Evolutionary conservation across 805 yeast species (phyloP), one percentile per base, ranked within the genome.

Genomic region (Brettanomyces anomalus): DNA sequence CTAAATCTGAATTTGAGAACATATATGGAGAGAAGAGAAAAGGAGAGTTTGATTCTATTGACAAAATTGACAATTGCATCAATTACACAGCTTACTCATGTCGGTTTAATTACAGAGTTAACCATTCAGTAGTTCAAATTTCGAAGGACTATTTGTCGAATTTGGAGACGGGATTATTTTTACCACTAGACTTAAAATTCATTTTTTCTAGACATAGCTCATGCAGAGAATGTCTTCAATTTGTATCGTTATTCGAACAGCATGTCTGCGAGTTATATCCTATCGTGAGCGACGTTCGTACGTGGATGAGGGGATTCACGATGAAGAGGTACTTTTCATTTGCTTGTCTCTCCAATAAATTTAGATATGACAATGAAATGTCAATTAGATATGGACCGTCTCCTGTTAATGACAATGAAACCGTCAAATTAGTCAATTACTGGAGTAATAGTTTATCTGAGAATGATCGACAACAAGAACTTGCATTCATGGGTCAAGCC

Each of bases 131-230:
- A 13, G 15, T 16, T 15, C 10, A 16, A 14, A 8, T 36, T 10
- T 14, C 20, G 7, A 15, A 36, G 38, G 21, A 3, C 3, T 36
- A 36, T 14, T 6, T 36, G 13, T 20, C 8, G 10, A 16, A 16
- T 19, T 28, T 19, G 7, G 8, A 24, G 5, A n/a, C 33, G 4
- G 17, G 36, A 14, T 14, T 18, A 3, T 39, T 43, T 15, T 32
- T 46, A 2, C 53, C 55, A 14, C 15, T 24, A 17, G 34, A 37
- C 10, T 28, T 50, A 3, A 37, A 38, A 31, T 49, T 43, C 31
- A 34, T 52, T 15, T 47, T 46, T 40, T 47, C 52, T 3, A 43
- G 56, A 19, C 56, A 52, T 20, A 51, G 55, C 21, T 45, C 52
- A 1, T 51, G 42, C 16, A 28, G 21, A 6, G 56, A 51, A 28